Evolutionary conservation across 331 rosid species (phyloP), one percentile per base, ranked within the genome.

Genomic region (Malus hybrid): DNA sequence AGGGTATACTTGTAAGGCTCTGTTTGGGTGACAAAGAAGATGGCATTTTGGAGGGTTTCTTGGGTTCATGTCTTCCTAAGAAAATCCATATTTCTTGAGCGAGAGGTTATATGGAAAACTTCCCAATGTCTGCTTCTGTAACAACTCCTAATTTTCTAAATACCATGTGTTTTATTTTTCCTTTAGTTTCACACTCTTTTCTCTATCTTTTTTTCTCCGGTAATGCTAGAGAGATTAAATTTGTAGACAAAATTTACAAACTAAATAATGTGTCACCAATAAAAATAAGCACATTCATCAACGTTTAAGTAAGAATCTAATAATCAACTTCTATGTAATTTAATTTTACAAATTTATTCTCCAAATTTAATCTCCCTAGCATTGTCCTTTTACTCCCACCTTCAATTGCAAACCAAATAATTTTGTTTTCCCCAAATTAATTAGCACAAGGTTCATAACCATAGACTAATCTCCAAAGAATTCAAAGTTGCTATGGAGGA

Each of bases 1-100:
- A 81, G 74, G 97, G 97, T 84, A 82, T 86, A 83, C 87, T 68
- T 84, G 83, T 87, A 86, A 92, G 86, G 79, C 88, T 95, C 66
- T 87, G 83, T 92, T 92, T 88, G 91, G 96, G 87, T 78, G 87
- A 82, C 57, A 83, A 84, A 77, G 91, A 89, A 20, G 82, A 69
- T 78, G 88, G 84, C 34, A 78, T 85, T 77, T 81, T 80, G 91
- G 92, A 86, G 78, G 87, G 93, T 81, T 95, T 82, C 81, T 85
- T 86, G 87, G 86, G 91, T 76, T 90, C 97, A 65, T 82, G 88
- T 83, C 87, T 95, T 76, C 99, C 99, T 60, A 90, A 80, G 64
- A 77, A 85, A 66, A 83, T 94, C 85, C 80, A 87, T 80, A 75
- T 94, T 80, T 85, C 82, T 26, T 83, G 72, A 74, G 77, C 12